A percentile compares a stretch with the other conserved stretches of the same genome.
phyloP scores from a whole-genome alignment of 1,284 basidiomycete genomes.

The Lentinula novae-zelandiae region DNA sequence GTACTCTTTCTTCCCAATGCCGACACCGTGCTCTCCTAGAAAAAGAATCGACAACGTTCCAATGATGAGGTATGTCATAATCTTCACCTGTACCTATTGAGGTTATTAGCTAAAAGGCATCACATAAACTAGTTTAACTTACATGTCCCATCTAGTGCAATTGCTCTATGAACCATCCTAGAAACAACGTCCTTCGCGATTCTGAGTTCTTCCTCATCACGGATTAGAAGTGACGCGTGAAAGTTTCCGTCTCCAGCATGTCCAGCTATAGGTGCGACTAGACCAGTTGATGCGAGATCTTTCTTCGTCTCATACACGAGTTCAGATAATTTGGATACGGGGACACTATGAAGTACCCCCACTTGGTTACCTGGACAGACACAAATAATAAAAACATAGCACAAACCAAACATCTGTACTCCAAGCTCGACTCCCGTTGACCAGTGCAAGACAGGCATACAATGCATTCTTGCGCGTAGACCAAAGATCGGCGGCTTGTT shows the following conservation, averaged over 20 bases:
- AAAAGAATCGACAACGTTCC: constrained; percentile 18
- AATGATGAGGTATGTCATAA: neutral
- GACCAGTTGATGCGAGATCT: constrained; percentile 58
- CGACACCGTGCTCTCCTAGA: constrained; percentile 87
- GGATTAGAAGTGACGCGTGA: constrained; percentile 58
- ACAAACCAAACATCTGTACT: constrained; percentile 85
- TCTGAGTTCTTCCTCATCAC: constrained; percentile 54
- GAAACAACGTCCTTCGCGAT: constrained; percentile 52
- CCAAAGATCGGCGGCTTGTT: constrained; percentile 81
- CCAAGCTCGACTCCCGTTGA: constrained; percentile 66
- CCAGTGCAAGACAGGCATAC: constrained; percentile 64
- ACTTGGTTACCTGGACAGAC: constrained; percentile 2
- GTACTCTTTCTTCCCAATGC: constrained; percentile 78
- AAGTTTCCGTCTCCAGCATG: constrained; percentile 83
- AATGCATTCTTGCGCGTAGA: constrained; percentile 81
- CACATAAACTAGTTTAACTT: constrained; percentile 18
- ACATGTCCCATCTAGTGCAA: constrained; percentile 77
- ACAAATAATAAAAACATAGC: constrained; percentile 7
- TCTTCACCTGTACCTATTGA: constrained; percentile 41
- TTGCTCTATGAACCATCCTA: constrained; percentile 70
- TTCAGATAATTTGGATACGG: constrained; percentile 74
- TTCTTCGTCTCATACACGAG: constrained; percentile 75
- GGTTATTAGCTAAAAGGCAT: neutral
- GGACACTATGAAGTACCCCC: constrained; percentile 50
- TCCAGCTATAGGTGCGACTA: constrained; percentile 68